Evolutionary conservation across 2,329 filamentous ascomycete species (phyloP).

Genomic region (Aspergillus terreus): DNA sequence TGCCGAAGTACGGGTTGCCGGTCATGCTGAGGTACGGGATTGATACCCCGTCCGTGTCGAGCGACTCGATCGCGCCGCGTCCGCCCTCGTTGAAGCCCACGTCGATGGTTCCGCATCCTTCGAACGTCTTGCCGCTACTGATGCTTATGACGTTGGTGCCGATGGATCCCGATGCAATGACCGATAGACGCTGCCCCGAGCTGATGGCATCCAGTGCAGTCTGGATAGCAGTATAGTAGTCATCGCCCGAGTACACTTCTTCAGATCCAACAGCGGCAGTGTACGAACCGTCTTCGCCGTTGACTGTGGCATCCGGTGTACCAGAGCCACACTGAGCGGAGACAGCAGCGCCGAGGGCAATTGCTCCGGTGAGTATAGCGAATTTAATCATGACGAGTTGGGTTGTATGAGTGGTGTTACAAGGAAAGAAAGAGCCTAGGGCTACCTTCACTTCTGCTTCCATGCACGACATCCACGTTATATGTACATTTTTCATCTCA

Average conservation of each 20-base stretch:
- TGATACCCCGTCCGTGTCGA: slow-evolving; percentile 1
- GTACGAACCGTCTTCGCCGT: slow-evolving; percentile 4
- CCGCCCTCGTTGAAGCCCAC: slow-evolving; percentile 1
- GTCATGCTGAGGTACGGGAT: slow-evolving; percentile 11
- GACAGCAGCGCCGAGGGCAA: slow-evolving; percentile 4
- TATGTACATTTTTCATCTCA: too few relatives aligned
- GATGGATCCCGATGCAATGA: slow-evolving; percentile 10
- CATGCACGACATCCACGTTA: too few relatives aligned
- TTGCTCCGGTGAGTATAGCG: slow-evolving; percentile 1
- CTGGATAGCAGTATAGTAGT: slow-evolving; percentile 7
- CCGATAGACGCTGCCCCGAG: slow-evolving; percentile 8
- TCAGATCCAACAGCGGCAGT: slow-evolving; percentile 5
- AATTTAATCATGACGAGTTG: neutral
- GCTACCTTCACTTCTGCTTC: too few relatives aligned
- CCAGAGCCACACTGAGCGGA: slow-evolving; percentile 10
- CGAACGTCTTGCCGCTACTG: slow-evolving; percentile 8
- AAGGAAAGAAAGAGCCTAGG: too few relatives aligned
- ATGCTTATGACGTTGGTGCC: slow-evolving; percentile 5
- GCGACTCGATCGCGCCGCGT: slow-evolving; percentile 9
- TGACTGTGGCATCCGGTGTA: slow-evolving; percentile 10
- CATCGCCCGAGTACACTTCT: slow-evolving; percentile 6
- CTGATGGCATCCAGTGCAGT: slow-evolving; percentile 4
- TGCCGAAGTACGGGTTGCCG: slow-evolving; percentile 8
- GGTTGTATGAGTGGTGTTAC: too few relatives aligned
- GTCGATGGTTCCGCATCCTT: slow-evolving; percentile 11